A percentile compares a stretch with the other conserved stretches of the same genome.
Evolutionary conservation across 371 early-diverging fungal genomes (phyloP).

Genomic region (Rhizopus arrhizus): DNA sequence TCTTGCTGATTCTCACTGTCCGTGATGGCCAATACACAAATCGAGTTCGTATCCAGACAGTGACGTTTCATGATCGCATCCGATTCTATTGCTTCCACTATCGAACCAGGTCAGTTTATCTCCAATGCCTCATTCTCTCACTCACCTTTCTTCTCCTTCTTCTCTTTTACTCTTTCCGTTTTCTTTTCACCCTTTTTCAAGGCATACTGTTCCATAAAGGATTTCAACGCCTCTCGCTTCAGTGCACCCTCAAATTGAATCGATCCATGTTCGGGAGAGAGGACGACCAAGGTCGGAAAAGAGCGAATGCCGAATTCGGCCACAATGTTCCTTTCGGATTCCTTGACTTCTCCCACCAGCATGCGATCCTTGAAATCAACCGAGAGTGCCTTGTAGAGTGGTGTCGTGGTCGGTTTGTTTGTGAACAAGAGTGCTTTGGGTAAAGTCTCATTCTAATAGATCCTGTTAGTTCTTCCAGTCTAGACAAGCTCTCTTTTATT

Average conservation of each 20-base stretch:
- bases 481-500: not conserved
- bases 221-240: constrained; percentile 57
- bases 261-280: constrained; percentile 44
- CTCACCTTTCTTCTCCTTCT: constrained; percentile 13
- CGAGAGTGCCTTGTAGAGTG: constrained; percentile 85
- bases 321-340: constrained; percentile 53
- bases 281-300: constrained; percentile 69
- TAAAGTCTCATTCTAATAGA: constrained; percentile 42
- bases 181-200: constrained; percentile 22
- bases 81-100: constrained; percentile 23
- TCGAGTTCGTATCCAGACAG: constrained; percentile 17
- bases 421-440: constrained; percentile 80
- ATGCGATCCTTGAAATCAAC: constrained; percentile 71
- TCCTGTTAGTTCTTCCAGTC: not conserved
- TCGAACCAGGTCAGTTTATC: not conserved
- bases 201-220: constrained; percentile 64
- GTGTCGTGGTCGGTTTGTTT: constrained; percentile 69
- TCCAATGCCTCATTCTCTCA: not conserved
- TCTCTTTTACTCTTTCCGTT: constrained; percentile 11
- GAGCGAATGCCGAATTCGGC: constrained; percentile 57
- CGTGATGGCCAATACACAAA: constrained; percentile 66
- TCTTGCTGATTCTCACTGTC: constrained; percentile 61
- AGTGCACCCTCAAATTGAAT: constrained; percentile 52
- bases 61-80: constrained; percentile 13
- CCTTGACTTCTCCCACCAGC: constrained; percentile 73